phyloP scores from a whole-genome alignment of 345 rosid genomes.

The Lepidium africanum region DNA sequence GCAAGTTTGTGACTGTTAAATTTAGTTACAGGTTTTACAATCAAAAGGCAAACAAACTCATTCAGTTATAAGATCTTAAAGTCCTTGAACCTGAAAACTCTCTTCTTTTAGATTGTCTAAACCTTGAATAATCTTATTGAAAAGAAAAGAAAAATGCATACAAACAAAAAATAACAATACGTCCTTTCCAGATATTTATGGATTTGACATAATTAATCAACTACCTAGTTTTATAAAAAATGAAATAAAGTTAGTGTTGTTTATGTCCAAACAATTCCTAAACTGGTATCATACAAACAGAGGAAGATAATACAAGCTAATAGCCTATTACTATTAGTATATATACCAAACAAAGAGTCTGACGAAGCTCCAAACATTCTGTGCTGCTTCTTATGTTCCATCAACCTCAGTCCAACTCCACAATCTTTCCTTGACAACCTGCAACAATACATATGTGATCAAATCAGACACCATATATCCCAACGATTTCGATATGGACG shows the following conservation, averaged over 20 bases:
- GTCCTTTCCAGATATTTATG: not conserved
- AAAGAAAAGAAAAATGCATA: not conserved
- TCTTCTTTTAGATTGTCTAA: not conserved
- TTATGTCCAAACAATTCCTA: slow-evolving; percentile 4
- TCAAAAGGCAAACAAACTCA: too few relatives aligned
- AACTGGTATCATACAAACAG: not conserved
- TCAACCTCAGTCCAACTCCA: not conserved
- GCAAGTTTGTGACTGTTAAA: too few relatives aligned
- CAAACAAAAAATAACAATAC: not conserved
- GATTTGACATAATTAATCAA: not conserved
- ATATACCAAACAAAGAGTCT: slow-evolving; percentile 6
- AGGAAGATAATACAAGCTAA: slow-evolving; percentile 10
- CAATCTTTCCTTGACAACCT: slow-evolving; percentile 15
- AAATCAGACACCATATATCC: not conserved
- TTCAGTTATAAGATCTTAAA: too few relatives aligned
- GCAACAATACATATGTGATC: not conserved
- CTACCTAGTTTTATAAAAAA: not conserved
- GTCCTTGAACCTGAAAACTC: too few relatives aligned
- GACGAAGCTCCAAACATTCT: slow-evolving; percentile 4
- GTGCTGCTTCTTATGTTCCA: slow-evolving; percentile 23
- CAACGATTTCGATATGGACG: not conserved
- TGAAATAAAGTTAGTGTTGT: slow-evolving; percentile 1
- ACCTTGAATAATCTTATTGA: not conserved
- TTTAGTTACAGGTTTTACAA: too few relatives aligned
- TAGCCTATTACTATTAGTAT: slow-evolving; percentile 22